Percentiles rank a stretch among this genome's conserved stretches.
Conservation (phyloP, 176 grass and related monocot genomes). For the Echinochloa phyllopogon region DNA sequence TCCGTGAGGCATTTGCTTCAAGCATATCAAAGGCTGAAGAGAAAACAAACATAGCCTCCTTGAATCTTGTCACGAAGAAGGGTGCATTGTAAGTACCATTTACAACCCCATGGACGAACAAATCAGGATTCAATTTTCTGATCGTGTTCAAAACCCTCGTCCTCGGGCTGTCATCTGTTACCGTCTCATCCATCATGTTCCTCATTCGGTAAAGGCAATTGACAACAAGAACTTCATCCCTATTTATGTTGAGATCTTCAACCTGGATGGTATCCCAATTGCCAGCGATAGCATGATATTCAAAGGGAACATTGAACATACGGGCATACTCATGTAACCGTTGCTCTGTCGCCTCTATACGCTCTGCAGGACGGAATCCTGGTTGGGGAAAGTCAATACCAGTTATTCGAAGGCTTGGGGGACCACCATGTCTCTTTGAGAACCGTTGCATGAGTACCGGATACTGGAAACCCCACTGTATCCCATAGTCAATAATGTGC, state of each 20-base stretch:
- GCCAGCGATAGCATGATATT: slow-evolving; percentile 41
- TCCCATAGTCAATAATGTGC: slow-evolving; percentile 50
- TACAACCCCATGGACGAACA: slow-evolving; percentile 51
- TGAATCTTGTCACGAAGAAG: slow-evolving; percentile 58
- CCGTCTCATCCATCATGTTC: slow-evolving; percentile 58
- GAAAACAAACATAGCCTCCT: slow-evolving; percentile 50
- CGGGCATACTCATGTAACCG: slow-evolving; percentile 45
- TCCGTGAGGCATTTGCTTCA: slow-evolving; percentile 24
- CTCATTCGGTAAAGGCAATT: slow-evolving; percentile 50
- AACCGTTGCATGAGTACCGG: slow-evolving; percentile 44
- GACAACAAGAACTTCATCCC: slow-evolving; percentile 39
- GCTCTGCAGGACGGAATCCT: slow-evolving; percentile 50
- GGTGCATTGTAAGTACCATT: slow-evolving; percentile 56
- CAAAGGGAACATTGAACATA: slow-evolving; percentile 45
- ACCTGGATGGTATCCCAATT: slow-evolving; percentile 49
- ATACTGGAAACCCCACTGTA: slow-evolving; percentile 52
- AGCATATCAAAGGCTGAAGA: slow-evolving; percentile 56
- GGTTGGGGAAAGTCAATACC: slow-evolving; percentile 47
- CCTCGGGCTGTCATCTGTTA: slow-evolving; percentile 46
- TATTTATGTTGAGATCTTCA: slow-evolving; percentile 41
- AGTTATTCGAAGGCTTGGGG: slow-evolving; percentile 39
- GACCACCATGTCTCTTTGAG: slow-evolving; percentile 14
- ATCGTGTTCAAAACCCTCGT: slow-evolving; percentile 52
- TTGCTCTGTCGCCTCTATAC: slow-evolving; percentile 39
- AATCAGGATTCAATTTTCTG: slow-evolving; percentile 43